phyloP scores from a whole-genome alignment of 768 basidiomycete species.

The Lanmaoa pseudosensibilis region DNA sequence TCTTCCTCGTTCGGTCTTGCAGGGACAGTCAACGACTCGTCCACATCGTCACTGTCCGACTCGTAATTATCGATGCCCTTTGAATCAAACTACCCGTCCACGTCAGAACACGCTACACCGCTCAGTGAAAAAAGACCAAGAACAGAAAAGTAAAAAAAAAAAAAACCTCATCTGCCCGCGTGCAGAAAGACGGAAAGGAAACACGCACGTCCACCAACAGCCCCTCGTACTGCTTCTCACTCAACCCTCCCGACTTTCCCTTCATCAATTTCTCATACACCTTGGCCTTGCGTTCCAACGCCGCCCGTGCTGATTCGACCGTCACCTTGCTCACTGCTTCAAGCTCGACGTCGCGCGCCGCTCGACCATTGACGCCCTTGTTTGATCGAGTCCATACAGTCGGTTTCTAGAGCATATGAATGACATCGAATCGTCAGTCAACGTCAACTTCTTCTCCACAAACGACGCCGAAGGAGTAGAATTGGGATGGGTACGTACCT shows the following conservation, averaged over 20 bases:
- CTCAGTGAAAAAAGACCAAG: neutral
- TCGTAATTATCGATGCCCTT: constrained; percentile 55
- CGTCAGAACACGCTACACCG: neutral
- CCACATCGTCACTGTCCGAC: constrained; percentile 73
- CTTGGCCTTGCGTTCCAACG: constrained; percentile 74
- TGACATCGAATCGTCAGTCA: neutral
- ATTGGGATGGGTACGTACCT: constrained; percentile 43
- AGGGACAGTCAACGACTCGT: constrained; percentile 73
- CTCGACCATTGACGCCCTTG: constrained; percentile 66
- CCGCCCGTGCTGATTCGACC: constrained; percentile 67
- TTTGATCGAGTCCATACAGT: constrained; percentile 77
- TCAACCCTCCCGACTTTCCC: constrained; percentile 78
- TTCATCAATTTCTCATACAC: constrained; percentile 77
- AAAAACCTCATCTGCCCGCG: neutral
- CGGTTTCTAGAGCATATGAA: constrained; percentile 56
- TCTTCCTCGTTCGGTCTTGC: constrained; percentile 38
- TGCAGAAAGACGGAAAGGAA: neutral
- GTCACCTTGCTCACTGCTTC: constrained; percentile 70
- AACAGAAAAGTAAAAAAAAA: neutral
- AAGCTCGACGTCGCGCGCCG: constrained; percentile 65
- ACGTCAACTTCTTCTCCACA: neutral
- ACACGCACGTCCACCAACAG: constrained; percentile 74
- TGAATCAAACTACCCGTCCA: constrained; percentile 57
- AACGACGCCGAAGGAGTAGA: neutral
- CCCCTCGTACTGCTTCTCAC: constrained; percentile 67